Conservation (phyloP, 2,329 filamentous ascomycete genomes). For the Fusarium gaditjirri region DNA sequence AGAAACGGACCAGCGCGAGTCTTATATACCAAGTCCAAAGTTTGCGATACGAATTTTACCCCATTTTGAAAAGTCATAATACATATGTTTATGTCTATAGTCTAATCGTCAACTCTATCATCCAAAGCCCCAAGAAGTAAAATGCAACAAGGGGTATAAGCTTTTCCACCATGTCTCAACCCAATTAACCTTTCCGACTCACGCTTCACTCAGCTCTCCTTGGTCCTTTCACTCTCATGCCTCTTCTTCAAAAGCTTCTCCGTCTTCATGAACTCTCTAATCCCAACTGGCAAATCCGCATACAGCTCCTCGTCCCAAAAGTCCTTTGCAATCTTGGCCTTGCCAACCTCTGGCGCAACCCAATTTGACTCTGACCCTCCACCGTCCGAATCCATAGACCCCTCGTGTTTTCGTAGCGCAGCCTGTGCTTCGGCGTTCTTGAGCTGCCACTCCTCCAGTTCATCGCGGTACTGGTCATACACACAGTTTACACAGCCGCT, state of each 20-base stretch:
- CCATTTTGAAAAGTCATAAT: not conserved
- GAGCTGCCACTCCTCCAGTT: conserved; percentile 87
- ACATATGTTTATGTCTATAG: conserved; percentile 19
- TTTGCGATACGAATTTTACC: not conserved
- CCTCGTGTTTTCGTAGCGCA: conserved; percentile 55
- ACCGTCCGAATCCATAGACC: conserved; percentile 82
- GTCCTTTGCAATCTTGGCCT: conserved; percentile 59
- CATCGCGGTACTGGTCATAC: conserved; percentile 91
- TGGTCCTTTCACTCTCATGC: conserved; percentile 68
- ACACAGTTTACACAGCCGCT: conserved; percentile 98
- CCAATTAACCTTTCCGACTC: not conserved
- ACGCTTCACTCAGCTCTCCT: conserved; percentile 49
- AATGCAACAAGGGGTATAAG: conserved; percentile 36
- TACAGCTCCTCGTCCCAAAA: conserved; percentile 76
- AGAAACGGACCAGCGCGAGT: too few species aligned
- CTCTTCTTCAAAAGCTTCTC: conserved; percentile 89
- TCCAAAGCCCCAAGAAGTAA: not conserved
- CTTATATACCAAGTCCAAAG: not conserved
- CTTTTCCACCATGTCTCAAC: not conserved
- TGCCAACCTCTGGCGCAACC: conserved; percentile 51
- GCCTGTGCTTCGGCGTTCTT: conserved; percentile 71
- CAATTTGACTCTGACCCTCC: conserved; percentile 79
- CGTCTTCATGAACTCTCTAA: conserved; percentile 95
- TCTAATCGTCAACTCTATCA: conserved; percentile 37
- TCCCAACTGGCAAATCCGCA: conserved; percentile 85